Base-by-base conservation (phyloP, 208 protist genomes). In the Wallacemonas collosoma region DNA sequence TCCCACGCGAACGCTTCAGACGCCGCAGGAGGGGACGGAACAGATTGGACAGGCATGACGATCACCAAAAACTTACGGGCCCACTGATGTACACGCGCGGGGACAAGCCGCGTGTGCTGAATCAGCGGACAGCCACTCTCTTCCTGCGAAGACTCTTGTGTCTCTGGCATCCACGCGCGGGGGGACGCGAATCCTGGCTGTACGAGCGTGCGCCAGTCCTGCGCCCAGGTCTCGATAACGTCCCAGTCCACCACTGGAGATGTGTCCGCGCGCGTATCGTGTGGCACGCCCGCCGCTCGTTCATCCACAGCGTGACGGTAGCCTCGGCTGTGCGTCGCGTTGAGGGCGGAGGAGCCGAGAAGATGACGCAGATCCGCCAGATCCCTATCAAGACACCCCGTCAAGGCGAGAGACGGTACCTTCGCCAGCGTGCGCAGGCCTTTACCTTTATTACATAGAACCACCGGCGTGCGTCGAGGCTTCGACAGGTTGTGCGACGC, bases 31-130 rank as follows among this genome's bases (percentile, higher is more conserved):
- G 57, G 15, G 40, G 40, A 3, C 41, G 41, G 5, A 11, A 14
- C 3, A 41, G 60, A 41, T 4, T 4, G 7, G 43, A 12, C 12
- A 5, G 64, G 64, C 5, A 58, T 36, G 11, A 51, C 68, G 36
- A 79, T 41, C 3, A 85, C 48, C 15, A 85, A 39, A 17, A 85
- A 85, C 61, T 82, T 81, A 6, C 71, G 72, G 15, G 65, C 76
- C 80, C 80, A 85, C 54, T 77, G 80, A 39, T 67, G 7, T 15
- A 82, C 73, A 12, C 54, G n/a, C 2, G 68, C 35, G 7, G 14
- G 1, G 1, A 40, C 47, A 15, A 69, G 36, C 5, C 41, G 45
- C 6, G 2, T 35, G 60, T 6, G 60, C 40, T 65, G 60, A 14
- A 65, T 6, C 11, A 51, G 60, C 40, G 43, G 14, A 48, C 60